Evolutionary conservation across 345 rosid genomes (phyloP).

Genomic region (Linum usitatissimum): DNA sequence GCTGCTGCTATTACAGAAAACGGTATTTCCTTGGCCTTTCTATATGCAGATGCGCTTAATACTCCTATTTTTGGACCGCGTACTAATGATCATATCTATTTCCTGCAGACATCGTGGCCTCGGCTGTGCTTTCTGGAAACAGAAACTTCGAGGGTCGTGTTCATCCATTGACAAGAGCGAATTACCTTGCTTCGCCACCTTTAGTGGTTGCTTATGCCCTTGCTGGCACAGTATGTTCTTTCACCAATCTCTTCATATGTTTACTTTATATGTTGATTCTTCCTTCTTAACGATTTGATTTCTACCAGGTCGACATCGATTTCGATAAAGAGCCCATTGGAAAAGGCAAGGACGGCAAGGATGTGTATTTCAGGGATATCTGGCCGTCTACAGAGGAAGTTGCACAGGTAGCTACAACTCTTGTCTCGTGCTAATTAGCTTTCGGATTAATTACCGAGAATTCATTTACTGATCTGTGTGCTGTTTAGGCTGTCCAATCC

Average conservation of each 20-base stretch:
- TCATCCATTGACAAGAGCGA: constrained; percentile 94
- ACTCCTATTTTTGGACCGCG: background rate
- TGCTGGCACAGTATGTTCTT: constrained; percentile 76
- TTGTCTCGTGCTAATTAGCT: background rate
- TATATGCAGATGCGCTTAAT: background rate
- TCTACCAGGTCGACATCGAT: constrained; percentile 80
- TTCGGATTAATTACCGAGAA: background rate
- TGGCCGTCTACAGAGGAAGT: constrained; percentile 93
- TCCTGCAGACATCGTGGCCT: constrained; percentile 70
- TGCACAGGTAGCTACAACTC: constrained; percentile 49
- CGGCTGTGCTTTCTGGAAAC: constrained; percentile 96
- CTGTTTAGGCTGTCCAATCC: constrained; percentile 68
- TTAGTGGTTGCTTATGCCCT: constrained; percentile 97
- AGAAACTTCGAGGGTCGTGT: constrained; percentile 98
- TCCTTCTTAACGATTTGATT: background rate
- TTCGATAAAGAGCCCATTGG: constrained; percentile 93
- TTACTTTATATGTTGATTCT: background rate
- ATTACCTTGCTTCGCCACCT: constrained; percentile 99
- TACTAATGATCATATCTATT: background rate
- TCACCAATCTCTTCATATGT: background rate
- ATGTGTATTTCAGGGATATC: constrained; percentile 70
- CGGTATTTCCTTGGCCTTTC: constrained; percentile 29
- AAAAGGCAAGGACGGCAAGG: constrained; percentile 69
- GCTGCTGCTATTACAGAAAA: constrained; percentile 88
- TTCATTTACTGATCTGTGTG: background rate